Evolutionary conservation across 2,329 filamentous ascomycete species (phyloP).

Genomic region (Colletotrichum limetticola): DNA sequence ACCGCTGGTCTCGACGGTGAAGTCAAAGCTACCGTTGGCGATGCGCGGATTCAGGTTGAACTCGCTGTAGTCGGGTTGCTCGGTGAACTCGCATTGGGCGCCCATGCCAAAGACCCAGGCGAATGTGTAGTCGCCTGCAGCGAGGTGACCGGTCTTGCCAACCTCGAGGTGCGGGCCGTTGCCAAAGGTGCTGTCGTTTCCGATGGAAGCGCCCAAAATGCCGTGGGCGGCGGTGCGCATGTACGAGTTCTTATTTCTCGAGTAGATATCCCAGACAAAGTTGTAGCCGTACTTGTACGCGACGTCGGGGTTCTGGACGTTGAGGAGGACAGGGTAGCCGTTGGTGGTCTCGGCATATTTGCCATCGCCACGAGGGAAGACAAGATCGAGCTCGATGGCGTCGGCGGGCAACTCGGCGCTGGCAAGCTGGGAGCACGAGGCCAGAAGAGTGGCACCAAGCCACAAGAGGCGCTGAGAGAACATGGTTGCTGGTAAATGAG

Average conservation of each 20-base stretch:
- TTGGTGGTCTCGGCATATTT: constrained; percentile 28
- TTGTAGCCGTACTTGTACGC: constrained; percentile 34
- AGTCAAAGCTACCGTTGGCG: constrained; percentile 34
- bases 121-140: constrained; percentile 33
- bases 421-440: constrained; percentile 10
- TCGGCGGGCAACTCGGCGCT: constrained; percentile 31
- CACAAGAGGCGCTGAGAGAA: constrained; percentile 18
- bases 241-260: constrained; percentile 28
- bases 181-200: constrained; percentile 28
- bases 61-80: constrained; percentile 31
- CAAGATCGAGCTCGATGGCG: constrained; percentile 33
- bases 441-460: constrained; percentile 20
- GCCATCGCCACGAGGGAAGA: constrained; percentile 32
- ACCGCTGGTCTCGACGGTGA: constrained; percentile 24
- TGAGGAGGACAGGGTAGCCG: constrained; percentile 32
- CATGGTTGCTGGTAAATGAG: not conserved
- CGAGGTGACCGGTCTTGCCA: constrained; percentile 27
- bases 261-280: constrained; percentile 34
- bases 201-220: constrained; percentile 19
- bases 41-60: constrained; percentile 32
- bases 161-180: constrained; percentile 28
- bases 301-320: constrained; percentile 31
- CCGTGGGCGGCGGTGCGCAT: constrained; percentile 32
- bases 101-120: constrained; percentile 31
- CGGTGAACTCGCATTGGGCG: constrained; percentile 31